A percentile compares a stretch with the other conserved stretches of the same genome.
Conservation (phyloP, 345 rosid species). For the Salix suchowensis region DNA sequence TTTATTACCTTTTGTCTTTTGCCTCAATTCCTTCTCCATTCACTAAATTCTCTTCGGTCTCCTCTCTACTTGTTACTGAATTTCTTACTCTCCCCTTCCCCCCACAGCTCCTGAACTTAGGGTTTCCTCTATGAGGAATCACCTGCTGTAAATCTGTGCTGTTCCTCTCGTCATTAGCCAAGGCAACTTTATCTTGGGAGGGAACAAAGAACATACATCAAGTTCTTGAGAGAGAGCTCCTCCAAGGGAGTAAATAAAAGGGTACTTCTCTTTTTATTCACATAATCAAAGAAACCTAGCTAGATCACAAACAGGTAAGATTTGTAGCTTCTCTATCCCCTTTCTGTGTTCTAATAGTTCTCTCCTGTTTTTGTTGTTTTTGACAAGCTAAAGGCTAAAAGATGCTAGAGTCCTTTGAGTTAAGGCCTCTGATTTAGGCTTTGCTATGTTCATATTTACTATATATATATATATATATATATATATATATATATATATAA, state of each 20-base stretch:
- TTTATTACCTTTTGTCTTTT: slow-evolving; percentile 69
- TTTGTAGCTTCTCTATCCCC: slow-evolving; percentile 16
- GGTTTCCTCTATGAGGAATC: slow-evolving; percentile 36
- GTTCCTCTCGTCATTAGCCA: slow-evolving; percentile 18
- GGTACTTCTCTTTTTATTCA: slow-evolving; percentile 31
- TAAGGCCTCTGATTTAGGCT: slow-evolving; percentile 37
- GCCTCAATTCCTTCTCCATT: slow-evolving; percentile 53
- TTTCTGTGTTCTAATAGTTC: slow-evolving; percentile 7
- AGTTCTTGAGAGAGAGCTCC: slow-evolving; percentile 22
- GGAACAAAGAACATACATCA: slow-evolving; percentile 19
- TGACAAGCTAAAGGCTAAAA: slow-evolving; percentile 28
- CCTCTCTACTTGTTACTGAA: slow-evolving; percentile 15
- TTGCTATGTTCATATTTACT: slow-evolving; percentile 8
- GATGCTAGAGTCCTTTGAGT: slow-evolving; percentile 25
- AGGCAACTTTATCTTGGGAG: slow-evolving; percentile 28
- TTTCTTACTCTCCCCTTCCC: slow-evolving; percentile 7
- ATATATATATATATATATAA: neutral
- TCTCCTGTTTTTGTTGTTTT: slow-evolving; percentile 18
- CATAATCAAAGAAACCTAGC: slow-evolving; percentile 31
- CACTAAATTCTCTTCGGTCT: slow-evolving; percentile 39
- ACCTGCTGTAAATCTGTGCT: slow-evolving; percentile 15
- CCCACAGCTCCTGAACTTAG: slow-evolving; percentile 24
- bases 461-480: neutral
- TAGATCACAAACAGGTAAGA: slow-evolving; percentile 31
- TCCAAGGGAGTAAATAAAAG: slow-evolving; percentile 11